phyloP scores from a whole-genome alignment of 169 alveolate genomes.

The Plasmodium blacklocki region DNA sequence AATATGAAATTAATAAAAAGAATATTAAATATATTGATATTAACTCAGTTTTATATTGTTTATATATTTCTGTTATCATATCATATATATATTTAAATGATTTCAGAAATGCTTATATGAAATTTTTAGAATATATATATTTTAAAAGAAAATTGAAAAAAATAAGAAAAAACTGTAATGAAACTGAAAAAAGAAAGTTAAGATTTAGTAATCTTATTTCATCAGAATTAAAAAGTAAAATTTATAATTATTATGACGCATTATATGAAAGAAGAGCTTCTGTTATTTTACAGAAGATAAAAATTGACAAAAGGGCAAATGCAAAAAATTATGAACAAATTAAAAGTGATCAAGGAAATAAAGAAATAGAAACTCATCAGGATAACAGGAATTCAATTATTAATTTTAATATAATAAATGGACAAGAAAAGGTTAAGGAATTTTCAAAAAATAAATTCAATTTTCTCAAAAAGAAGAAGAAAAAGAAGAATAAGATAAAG shows the following conservation, averaged over 20 bases:
- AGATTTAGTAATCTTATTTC: constrained; percentile 22
- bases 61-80: constrained; percentile 47
- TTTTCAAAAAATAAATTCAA: no score
- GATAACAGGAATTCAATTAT: no score
- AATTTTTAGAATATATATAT: constrained; percentile 61
- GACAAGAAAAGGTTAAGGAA: no score
- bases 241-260: constrained; percentile 42
- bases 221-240: constrained; percentile 38
- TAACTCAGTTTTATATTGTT: constrained; percentile 33
- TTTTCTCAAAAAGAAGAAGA: no score
- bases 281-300: constrained; percentile 1
- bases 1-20: constrained; percentile 73
- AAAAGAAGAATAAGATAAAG: no score
- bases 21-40: constrained; percentile 61
- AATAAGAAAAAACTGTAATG: constrained; percentile 16
- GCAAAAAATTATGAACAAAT: background rate
- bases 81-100: constrained; percentile 60
- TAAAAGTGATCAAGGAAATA: background rate
- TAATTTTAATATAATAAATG: background rate
- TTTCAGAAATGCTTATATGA: constrained; percentile 42
- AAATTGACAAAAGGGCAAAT: background rate
- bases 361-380: background rate
- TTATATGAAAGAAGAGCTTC: constrained; percentile 18
- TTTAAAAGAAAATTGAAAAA: constrained; percentile 51
- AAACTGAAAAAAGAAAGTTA: constrained; percentile 50